Conservation (phyloP, 148 eudicot species). For the Heliamphora exappendiculata region DNA sequence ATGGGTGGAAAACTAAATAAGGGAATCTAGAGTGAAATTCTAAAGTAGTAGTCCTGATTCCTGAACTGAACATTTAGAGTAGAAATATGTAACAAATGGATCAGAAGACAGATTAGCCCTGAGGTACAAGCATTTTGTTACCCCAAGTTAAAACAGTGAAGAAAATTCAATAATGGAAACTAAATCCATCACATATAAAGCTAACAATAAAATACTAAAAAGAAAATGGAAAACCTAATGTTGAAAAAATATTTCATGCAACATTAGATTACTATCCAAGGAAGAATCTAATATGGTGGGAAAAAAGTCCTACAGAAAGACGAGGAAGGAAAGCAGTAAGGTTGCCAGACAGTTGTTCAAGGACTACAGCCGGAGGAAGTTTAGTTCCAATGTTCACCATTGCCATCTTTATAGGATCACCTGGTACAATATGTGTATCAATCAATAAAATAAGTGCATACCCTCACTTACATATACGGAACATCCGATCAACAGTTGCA, state of each 20-base stretch:
- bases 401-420: conserved; percentile 90
- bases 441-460: not conserved
- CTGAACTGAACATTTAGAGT: not conserved
- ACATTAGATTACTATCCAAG: not conserved
- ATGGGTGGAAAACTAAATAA: not conserved
- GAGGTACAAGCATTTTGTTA: not conserved
- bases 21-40: not conserved
- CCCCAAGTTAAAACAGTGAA: not conserved
- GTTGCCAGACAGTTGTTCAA: conserved; percentile 49
- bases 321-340: conserved; percentile 71
- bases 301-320: conserved; percentile 61
- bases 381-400: conserved; percentile 39
- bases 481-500: not conserved
- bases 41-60: not conserved
- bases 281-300: not conserved
- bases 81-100: not conserved
- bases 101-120: not conserved
- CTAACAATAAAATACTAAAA: not conserved
- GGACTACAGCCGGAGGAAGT: conserved; percentile 38
- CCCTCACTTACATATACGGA: not conserved
- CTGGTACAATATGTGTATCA: conserved; percentile 30
- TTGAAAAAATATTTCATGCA: not conserved
- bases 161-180: not conserved
- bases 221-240: not conserved
- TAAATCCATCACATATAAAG: not conserved